Percentiles rank a stretch among this genome's conserved stretches.
Evolutionary conservation across 2,329 filamentous ascomycete genomes (phyloP).

Genomic region (Cordyceps tenuipes): DNA sequence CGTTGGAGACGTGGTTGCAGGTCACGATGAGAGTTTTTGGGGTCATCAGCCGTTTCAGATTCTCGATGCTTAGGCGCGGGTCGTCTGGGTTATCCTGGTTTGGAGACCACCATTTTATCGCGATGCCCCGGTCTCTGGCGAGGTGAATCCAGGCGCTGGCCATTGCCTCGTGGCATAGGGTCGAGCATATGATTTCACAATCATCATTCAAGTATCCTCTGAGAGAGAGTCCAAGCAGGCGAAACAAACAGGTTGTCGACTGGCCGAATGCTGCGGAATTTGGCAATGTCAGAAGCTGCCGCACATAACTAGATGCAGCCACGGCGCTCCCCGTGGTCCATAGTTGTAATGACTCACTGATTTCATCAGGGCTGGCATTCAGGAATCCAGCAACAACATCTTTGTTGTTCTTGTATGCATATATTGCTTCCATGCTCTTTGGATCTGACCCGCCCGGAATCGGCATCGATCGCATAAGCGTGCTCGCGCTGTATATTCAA

Average conservation of each 20-base stretch:
- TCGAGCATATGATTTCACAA: background rate
- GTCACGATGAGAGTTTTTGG: slow-evolving; percentile 57
- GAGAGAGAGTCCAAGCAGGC: background rate
- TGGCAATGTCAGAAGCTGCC: background rate
- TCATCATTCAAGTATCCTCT: background rate
- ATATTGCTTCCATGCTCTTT: background rate
- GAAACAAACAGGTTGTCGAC: background rate
- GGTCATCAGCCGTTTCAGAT: slow-evolving; percentile 37
- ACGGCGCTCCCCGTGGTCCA: background rate
- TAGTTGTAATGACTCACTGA: background rate
- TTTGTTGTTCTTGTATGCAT: background rate
- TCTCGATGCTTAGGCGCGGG: background rate
- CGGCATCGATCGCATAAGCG: slow-evolving; percentile 10
- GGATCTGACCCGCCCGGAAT: background rate
- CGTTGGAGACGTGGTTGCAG: slow-evolving; percentile 63
- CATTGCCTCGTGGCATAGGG: background rate
- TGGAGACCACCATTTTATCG: background rate
- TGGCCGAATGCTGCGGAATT: background rate
- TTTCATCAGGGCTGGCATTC: background rate
- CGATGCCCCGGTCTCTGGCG: background rate
- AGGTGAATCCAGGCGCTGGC: background rate
- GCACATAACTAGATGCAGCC: background rate
- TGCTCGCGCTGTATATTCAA: background rate
- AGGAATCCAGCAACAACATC: background rate
- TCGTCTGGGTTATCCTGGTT: background rate